Base-by-base conservation (phyloP, 2,329 filamentous ascomycete species). In the Cordyceps fumosorosea region DNA sequence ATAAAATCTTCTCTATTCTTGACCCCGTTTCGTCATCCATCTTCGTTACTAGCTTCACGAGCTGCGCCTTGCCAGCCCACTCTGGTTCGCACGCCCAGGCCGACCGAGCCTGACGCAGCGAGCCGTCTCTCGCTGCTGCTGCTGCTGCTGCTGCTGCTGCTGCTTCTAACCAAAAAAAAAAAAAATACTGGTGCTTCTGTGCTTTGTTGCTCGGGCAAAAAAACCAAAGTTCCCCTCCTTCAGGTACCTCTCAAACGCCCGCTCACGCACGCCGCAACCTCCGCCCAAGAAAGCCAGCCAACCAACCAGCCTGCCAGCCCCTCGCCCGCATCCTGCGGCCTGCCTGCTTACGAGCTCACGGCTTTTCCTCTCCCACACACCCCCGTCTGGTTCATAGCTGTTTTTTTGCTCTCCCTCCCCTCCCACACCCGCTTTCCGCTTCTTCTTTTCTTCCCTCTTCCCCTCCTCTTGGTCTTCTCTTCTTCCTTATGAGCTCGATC, bases 401-500 rank as follows among this genome's bases (percentile, higher is more conserved):
- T 44, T 48, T 55, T 44, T 40, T 20, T 60, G n/a, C 53, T 52
- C 65, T 59, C 6, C 63, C 57, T 63, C 58, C 58, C 58, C 61
- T 64, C 65, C 62, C 55, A 62, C 57, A 63, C 64, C 63, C 54
- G 62, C 47, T 42, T 60, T 57, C 55, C 57, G 59, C 60, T 64
- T 56, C 56, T 63, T 56, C 48, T 62, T 52, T 44, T 53, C 56
- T 56, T 51, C 18, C 42, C 37, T n/a, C 40, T 48, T 22, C 61
- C 12, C 66, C 67, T 65, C 65, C 61, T 65, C 67, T 67, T 67
- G 66, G 66, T 66, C 67, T 63, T 63, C 63, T 66, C 64, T 64
- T 66, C 69, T 74, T 73, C 75, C 73, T 73, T 75, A 89, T 90
- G 87, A 89, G 84, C 83, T 90, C 86, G 82, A 84, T 89, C 85